A percentile compares a stretch with the other conserved stretches of the same genome.
Conservation (phyloP, 2,329 filamentous ascomycete genomes). For the Truncatella angustata region DNA sequence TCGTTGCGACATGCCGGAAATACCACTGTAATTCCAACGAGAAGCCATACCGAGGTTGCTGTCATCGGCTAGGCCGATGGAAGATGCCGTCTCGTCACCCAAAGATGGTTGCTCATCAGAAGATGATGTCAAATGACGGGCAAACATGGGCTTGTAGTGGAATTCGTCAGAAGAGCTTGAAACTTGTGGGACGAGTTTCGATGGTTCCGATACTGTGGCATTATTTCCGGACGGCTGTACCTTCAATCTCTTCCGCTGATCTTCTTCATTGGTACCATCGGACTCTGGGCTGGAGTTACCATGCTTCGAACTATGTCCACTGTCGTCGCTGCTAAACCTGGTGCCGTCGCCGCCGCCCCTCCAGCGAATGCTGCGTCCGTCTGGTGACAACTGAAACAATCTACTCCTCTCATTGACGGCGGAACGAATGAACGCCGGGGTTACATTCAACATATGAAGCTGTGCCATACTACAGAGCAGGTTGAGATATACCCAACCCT, state of each 20-base stretch:
- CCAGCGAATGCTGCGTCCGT: constrained; percentile 80
- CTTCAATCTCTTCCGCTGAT: constrained; percentile 45
- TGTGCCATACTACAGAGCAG: constrained; percentile 79
- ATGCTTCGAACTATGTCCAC: constrained; percentile 44
- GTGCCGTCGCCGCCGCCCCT: constrained; percentile 66
- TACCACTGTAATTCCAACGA: constrained; percentile 42
- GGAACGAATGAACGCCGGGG: constrained; percentile 71
- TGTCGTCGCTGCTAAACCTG: constrained; percentile 63
- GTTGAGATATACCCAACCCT: constrained; percentile 83
- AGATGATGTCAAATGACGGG: constrained; percentile 41
- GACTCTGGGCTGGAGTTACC: constrained; percentile 50
- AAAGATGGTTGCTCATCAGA: constrained; percentile 45
- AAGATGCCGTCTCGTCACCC: constrained; percentile 47
- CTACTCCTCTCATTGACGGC: constrained; percentile 69
- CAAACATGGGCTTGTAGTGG: constrained; percentile 64
- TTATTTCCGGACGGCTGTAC: constrained; percentile 33
- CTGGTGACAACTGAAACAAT: constrained; percentile 73
- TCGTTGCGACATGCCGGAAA: constrained; percentile 44
- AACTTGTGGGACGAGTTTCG: constrained; percentile 35
- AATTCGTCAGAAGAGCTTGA: constrained; percentile 47
- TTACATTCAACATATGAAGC: constrained; percentile 81
- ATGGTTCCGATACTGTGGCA: constrained; percentile 34
- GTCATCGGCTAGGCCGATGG: constrained; percentile 43
- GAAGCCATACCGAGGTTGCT: constrained; percentile 47
- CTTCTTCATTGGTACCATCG: constrained; percentile 39